These are phyloP conservation scores for Podaxis carcinomalis DNA, from an alignment of 768 basidiomycete genomes.

Conservation along the genomic window DNA sequence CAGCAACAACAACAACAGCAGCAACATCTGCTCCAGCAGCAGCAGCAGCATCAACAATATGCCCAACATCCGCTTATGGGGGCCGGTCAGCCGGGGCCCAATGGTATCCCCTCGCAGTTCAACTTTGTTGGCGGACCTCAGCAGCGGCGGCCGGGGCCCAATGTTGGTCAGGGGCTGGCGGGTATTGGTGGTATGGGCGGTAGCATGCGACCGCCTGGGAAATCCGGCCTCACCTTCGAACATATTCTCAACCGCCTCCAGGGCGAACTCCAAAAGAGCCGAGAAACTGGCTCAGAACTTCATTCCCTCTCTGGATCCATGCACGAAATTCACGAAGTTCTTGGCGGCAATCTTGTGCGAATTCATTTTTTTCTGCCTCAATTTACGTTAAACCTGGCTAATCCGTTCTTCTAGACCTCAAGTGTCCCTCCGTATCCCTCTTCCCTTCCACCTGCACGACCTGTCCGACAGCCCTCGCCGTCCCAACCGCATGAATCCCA, in stretches of 20 bases:
- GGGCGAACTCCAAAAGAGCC: conserved; percentile 91
- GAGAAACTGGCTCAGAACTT: conserved; percentile 88
- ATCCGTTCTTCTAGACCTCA: conserved; percentile 40
- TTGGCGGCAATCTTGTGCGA: conserved; percentile 79
- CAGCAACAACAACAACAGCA: conserved; percentile 48
- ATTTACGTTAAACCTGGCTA: neutral
- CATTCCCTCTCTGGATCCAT: conserved; percentile 73
- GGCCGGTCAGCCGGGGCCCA: conserved; percentile 11
- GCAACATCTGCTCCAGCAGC: conserved; percentile 26
- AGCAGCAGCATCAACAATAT: conserved; percentile 12
- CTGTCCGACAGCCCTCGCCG: conserved; percentile 25
- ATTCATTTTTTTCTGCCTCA: neutral
- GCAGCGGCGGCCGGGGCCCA: conserved; percentile 45
- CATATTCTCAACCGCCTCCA: conserved; percentile 87
- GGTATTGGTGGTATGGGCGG: conserved; percentile 79
- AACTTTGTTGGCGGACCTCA: conserved; percentile 26
- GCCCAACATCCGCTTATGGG: conserved; percentile 10
- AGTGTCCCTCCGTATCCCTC: conserved; percentile 62
- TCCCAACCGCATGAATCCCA: neutral
- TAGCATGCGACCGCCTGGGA: conserved; percentile 67
- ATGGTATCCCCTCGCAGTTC: conserved; percentile 14
- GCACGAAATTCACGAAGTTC: conserved; percentile 87
- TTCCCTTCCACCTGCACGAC: conserved; percentile 62
- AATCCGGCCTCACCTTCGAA: conserved; percentile 88
- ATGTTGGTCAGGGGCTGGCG: conserved; percentile 28